These are phyloP conservation scores for Cryptosporidium muris DNA, from an alignment of 169 alveolate genomes.

Conservation along the genomic window DNA sequence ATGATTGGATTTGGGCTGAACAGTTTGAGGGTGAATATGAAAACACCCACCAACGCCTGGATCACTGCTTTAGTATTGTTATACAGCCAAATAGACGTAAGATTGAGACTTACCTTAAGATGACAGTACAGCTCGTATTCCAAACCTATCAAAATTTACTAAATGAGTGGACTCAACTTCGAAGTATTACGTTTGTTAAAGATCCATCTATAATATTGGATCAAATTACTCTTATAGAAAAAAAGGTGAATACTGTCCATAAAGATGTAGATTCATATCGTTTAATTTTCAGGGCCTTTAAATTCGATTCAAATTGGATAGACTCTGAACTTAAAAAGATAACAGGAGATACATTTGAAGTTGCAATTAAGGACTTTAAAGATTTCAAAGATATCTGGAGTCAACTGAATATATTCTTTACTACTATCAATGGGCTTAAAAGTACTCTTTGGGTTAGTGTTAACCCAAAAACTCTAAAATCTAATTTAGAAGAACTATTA, in stretches of 20 bases:
- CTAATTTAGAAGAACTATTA: slow-evolving; percentile 85
- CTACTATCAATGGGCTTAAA: slow-evolving; percentile 10
- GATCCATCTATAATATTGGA: slow-evolving; percentile 42
- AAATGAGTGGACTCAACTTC: slow-evolving; percentile 15
- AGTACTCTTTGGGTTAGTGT: slow-evolving; percentile 86
- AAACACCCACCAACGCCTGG: slow-evolving; percentile 82
- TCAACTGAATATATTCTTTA: slow-evolving; percentile 81
- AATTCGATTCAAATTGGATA: slow-evolving; percentile 37
- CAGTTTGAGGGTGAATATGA: slow-evolving; percentile 92
- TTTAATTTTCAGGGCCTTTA: slow-evolving; percentile 16
- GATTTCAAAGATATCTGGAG: slow-evolving; percentile 90
- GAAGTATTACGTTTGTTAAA: slow-evolving; percentile 46
- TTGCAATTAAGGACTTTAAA: slow-evolving; percentile 85
- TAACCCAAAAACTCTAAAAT: slow-evolving; percentile 85
- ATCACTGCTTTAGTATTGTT: slow-evolving; percentile 31
- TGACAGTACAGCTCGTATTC: slow-evolving; percentile 14
- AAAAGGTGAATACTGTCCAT: slow-evolving; percentile 13
- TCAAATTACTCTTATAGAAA: slow-evolving; percentile 29
- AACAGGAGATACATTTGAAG: slow-evolving; percentile 82
- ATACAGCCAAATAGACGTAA: slow-evolving; percentile 28
- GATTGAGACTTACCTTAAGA: slow-evolving; percentile 18
- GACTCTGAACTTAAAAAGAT: slow-evolving; percentile 18
- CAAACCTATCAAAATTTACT: slow-evolving; percentile 12
- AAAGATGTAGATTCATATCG: slow-evolving; percentile 14
- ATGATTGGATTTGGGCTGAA: slow-evolving; percentile 92